phyloP scores from a whole-genome alignment of 108 stramenopile species.

The Tribonema minus region DNA sequence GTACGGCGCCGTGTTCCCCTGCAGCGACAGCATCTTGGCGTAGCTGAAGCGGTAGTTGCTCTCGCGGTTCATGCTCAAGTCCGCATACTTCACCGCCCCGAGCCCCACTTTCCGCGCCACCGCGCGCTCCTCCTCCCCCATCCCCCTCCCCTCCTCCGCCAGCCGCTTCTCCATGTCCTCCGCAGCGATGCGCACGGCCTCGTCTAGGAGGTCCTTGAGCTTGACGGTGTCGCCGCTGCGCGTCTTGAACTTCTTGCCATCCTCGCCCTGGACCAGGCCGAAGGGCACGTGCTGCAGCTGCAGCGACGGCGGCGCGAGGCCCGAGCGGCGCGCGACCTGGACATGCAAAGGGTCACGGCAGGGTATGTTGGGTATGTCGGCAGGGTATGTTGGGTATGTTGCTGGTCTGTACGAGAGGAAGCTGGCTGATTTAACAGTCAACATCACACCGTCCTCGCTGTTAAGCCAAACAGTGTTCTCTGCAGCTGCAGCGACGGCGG shows the following conservation, averaged over 20 bases:
- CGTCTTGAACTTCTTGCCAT: conserved; percentile 98
- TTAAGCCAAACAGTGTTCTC: conserved; percentile 95
- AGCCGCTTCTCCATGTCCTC: conserved; percentile 23
- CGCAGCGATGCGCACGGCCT: conserved; percentile 66
- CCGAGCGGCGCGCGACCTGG: conserved; percentile 37
- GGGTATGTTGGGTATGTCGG: too few relatives aligned
- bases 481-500: conserved; percentile 41
- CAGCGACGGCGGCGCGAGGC: conserved; percentile 8
- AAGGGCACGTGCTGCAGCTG: conserved; percentile 88
- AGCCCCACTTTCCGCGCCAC: conserved; percentile 45
- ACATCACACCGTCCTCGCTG: conserved; percentile 68
- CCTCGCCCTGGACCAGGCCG: conserved; percentile 85
- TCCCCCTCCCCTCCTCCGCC: conserved; percentile 26
- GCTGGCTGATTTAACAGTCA: background rate
- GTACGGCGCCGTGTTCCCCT: conserved; percentile 58
- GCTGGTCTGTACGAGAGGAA: too few relatives aligned
- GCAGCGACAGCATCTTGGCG: conserved; percentile 56
- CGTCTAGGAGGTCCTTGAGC: conserved; percentile 92
- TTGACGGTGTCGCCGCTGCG: conserved; percentile 96
- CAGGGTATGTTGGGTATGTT: too few relatives aligned
- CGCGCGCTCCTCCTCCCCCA: conserved; percentile 7
- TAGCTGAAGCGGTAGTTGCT: conserved; percentile 58
- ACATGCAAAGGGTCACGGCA: too few relatives aligned
- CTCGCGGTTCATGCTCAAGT: conserved; percentile 55
- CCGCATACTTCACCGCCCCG: conserved; percentile 57